Base-by-base conservation (phyloP, 2,329 filamentous ascomycete species). In the Monilinia aucupariae region DNA sequence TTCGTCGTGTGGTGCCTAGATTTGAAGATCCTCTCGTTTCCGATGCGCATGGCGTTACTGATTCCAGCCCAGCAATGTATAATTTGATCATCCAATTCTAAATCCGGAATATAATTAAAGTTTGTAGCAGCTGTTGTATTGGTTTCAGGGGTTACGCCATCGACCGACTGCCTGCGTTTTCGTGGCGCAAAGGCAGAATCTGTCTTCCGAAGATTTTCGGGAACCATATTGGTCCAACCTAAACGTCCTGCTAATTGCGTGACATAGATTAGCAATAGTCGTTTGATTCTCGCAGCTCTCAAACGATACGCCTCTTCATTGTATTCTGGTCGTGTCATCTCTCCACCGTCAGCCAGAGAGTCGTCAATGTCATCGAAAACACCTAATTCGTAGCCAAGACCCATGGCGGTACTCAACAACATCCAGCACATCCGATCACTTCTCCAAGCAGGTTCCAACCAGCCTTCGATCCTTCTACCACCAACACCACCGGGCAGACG, bases 401-500 rank as follows among this genome's bases (percentile, higher is more conserved):
- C 90, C 79, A 93, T 90, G 17, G 91, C 92, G 45, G 92, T 96
- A 72, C 91, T 96, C 37, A 97, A 82, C 17, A 97, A 80, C 91
- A 97, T 97, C 93, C 93, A 97, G 73, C 91, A 96, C 90, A 97
- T 96, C 61, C 92, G 89, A 72, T 97, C 93, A 67, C 89, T 91
- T 70, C 93, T 84, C 91, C 93, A 97, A 10, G 91, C 93, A 2
- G 94, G 94, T 75, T 99, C 94, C 4, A 97, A 84, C 91, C 94
- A 97, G 74, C 91, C 93, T 73, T 96, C 92, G 67, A 97, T 94
- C 34, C 92, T 82, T 74, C 90, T 88, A 12, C 91, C 91, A 51
- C 91, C 90, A 25, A 91, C 83, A n/a, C 85, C 84, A 64, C 75
- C 74, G 8, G 77, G 77, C 59, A 78, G 75, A 63, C 75, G 68